phyloP scores from a whole-genome alignment of 1,139 yeast genomes.

The Hanseniaspora gamundiae region DNA sequence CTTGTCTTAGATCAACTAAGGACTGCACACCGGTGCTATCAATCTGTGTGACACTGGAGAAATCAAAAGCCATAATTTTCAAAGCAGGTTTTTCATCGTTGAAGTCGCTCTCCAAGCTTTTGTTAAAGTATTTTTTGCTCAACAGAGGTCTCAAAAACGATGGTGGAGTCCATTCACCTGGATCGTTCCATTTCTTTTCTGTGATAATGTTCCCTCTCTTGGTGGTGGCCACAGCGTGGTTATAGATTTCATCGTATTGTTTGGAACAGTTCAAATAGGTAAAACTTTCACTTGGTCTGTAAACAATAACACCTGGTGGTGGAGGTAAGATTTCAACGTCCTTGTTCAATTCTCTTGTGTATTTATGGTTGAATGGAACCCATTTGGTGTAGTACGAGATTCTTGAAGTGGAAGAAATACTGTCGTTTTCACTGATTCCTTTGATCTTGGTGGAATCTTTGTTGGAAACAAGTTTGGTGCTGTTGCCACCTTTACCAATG shows the following conservation, averaged over 20 bases:
- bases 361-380: slow-evolving; percentile 58
- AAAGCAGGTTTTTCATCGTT: slow-evolving; percentile 53
- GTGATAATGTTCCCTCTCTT: slow-evolving; percentile 44
- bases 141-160: slow-evolving; percentile 11
- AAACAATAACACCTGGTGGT: slow-evolving; percentile 83
- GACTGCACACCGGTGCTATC: slow-evolving; percentile 77
- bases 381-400: slow-evolving; percentile 52
- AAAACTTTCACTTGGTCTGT: slow-evolving; percentile 71
- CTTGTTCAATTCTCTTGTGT: slow-evolving; percentile 37
- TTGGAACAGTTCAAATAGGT: slow-evolving; percentile 71
- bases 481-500: not conserved
- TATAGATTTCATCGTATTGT: slow-evolving; percentile 59
- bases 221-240: slow-evolving; percentile 51
- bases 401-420: slow-evolving; percentile 6
- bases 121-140: slow-evolving; percentile 7
- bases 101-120: slow-evolving; percentile 3
- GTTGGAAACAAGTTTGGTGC: no score
- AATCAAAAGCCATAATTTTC: slow-evolving; percentile 66
- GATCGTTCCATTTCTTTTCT: slow-evolving; percentile 79
- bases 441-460: no score
- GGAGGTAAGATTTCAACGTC: slow-evolving; percentile 56
- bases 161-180: slow-evolving; percentile 36
- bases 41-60: slow-evolving; percentile 59
- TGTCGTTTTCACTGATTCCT: no score
- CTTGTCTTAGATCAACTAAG: slow-evolving; percentile 62